Evolutionary conservation across 441 rosid species (phyloP).

Genomic region (Erodium texanum): DNA sequence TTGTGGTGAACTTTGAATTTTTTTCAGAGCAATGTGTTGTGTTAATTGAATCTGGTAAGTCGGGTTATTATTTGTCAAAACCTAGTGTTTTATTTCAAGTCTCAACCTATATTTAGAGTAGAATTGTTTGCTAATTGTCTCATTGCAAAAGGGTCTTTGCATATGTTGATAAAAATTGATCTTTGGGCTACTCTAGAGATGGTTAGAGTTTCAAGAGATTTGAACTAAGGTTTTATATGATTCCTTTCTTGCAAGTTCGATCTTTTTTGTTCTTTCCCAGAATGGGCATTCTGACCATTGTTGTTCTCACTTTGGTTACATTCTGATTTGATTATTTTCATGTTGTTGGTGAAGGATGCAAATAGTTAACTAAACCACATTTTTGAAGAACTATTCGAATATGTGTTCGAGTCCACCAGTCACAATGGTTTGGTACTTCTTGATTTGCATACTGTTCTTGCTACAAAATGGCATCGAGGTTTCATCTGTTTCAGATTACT

Average conservation of each 20-base stretch:
- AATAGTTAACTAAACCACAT: not conserved
- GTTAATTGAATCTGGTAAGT: not conserved
- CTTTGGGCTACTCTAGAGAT: not conserved
- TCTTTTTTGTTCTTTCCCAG: too few relatives aligned
- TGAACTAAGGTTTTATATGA: too few relatives aligned
- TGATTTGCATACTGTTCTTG: constrained; percentile 33
- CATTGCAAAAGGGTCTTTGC: not conserved
- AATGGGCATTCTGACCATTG: too few relatives aligned
- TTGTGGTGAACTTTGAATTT: not conserved
- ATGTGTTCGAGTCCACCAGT: constrained; percentile 12
- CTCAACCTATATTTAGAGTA: not conserved
- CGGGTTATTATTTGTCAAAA: not conserved
- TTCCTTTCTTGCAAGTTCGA: too few relatives aligned
- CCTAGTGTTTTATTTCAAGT: not conserved
- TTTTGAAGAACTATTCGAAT: constrained; percentile 17
- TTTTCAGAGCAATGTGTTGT: not conserved
- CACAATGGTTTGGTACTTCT: constrained; percentile 24
- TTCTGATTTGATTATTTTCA: not conserved
- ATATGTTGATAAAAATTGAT: not conserved
- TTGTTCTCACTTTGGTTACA: too few relatives aligned
- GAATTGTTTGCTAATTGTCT: not conserved
- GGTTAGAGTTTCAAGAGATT: too few relatives aligned
- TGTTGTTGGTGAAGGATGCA: not conserved
- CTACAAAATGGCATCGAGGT: constrained; percentile 26
- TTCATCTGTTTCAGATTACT: constrained; percentile 44